Base-by-base conservation (phyloP, 1,284 basidiomycete species). In the Moesziomyces antarcticus region DNA sequence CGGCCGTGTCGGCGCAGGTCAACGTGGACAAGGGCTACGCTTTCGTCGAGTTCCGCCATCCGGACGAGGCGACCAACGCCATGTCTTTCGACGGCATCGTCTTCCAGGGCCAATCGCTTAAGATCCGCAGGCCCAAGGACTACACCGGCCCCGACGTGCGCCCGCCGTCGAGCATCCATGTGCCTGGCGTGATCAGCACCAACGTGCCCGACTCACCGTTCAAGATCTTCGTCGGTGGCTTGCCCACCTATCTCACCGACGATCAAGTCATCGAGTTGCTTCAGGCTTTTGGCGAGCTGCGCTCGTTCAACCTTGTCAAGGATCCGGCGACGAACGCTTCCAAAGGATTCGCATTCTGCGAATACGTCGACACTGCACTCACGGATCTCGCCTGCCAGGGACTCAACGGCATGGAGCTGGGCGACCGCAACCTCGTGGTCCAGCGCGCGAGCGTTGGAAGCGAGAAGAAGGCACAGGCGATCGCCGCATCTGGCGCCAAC, bases 1-100 rank as follows among this genome's bases (percentile, higher is more conserved):
- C 96, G 13, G 93, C 97, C 41, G 88, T 95, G 24, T 91, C 91
- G 11, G 94, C 96, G 1, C 93, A 97, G 81, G 92, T 97, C 86
- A 97, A 97, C 84, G 93, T 93, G 78, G 97, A 98, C 85, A 98
- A 97, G 88, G 93, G 93, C 77, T 98, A 97, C 82, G 97, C 96
- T 0, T 97, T 97, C 82, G 59, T 73, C 37, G 83, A 98, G 93
- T 98, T 99, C 88, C 93, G 95, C 57, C 94, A 92, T 70, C 91
- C 94, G 16, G 93, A 97, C 81, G 95, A 98, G 85, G 94, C 96
- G 9, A 96, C 95, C 7, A 90, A 93, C 48, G 96, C 94, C 2
- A 93, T 99, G 90, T 91, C 92, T 8, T 95, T 99, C 76, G 96
- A 99, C 82, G 96, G 95, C 43, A 94, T 95, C 72, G 93, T 95